phyloP scores from a whole-genome alignment of 805 yeast genomes.

The Saturnispora kantuleensis region DNA sequence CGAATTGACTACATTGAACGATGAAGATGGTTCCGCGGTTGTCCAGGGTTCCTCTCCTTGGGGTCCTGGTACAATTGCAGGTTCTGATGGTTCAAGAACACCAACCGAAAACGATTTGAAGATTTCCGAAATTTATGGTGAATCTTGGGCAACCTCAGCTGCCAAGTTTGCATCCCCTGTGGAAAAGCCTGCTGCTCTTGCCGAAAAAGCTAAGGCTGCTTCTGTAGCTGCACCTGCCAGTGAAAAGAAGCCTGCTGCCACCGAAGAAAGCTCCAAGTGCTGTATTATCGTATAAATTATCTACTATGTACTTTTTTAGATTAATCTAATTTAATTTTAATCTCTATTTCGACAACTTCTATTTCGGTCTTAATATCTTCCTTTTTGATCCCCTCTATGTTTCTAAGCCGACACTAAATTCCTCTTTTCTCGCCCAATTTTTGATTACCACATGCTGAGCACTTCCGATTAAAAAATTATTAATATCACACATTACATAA shows the following conservation, averaged over 20 bases:
- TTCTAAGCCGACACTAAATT: no score
- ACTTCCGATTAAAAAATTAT: no score
- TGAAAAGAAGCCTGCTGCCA: background rate
- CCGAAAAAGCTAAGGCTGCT: background rate
- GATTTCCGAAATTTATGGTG: constrained; percentile 60
- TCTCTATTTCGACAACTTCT: no score
- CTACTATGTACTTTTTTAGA: background rate
- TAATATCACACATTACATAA: no score
- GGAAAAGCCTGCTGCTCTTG: background rate
- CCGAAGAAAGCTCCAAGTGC: constrained; percentile 2
- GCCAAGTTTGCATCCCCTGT: constrained; percentile 15
- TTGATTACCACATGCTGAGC: no score
- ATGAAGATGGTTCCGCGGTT: constrained; percentile 17
- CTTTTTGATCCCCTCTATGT: no score
- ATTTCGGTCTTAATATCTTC: no score
- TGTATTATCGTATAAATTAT: constrained; percentile 6
- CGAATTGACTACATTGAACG: constrained; percentile 44
- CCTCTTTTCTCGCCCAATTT: no score
- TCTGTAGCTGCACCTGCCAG: background rate
- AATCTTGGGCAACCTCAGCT: constrained; percentile 43
- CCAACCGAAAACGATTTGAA: constrained; percentile 55
- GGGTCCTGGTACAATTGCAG: constrained; percentile 81
- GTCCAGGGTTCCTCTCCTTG: constrained; percentile 76
- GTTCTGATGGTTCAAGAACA: constrained; percentile 64
- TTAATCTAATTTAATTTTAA: no score